A percentile compares a stretch with the other conserved stretches of the same genome.
These are phyloP conservation scores for Hyaloperonospora brassicae DNA, from an alignment of 352 stramenopile genomes.

Conservation along the genomic window DNA sequence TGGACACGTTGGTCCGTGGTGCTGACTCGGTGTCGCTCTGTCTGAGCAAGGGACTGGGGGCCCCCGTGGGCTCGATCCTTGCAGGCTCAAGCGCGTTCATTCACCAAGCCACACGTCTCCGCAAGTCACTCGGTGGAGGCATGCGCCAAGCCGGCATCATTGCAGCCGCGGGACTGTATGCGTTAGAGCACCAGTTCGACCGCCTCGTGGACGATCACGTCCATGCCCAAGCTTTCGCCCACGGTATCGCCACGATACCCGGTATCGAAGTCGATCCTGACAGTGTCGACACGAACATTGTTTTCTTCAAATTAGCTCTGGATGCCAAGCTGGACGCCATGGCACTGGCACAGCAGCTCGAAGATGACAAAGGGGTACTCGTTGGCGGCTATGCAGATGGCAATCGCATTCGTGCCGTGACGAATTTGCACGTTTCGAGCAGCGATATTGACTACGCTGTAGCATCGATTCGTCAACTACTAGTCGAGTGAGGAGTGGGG, in stretches of 20 bases:
- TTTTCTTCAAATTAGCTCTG: conserved; percentile 60
- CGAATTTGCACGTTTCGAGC: conserved; percentile 62
- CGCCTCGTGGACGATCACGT: conserved; percentile 76
- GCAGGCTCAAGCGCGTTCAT: conserved; percentile 88
- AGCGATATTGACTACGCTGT: conserved; percentile 63
- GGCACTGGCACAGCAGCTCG: conserved; percentile 49
- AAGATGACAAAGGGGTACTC: conserved; percentile 61
- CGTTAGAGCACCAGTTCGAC: conserved; percentile 84
- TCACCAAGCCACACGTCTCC: conserved; percentile 75
- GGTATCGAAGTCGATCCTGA: conserved; percentile 54
- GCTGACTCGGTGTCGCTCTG: conserved; percentile 92
- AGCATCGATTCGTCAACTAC: conserved; percentile 41
- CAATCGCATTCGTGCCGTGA: conserved; percentile 57
- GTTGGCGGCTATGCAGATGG: conserved; percentile 56
- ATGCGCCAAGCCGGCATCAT: conserved; percentile 95
- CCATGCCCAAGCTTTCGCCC: conserved; percentile 64
- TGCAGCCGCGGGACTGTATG: conserved; percentile 87
- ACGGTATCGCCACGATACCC: conserved; percentile 52
- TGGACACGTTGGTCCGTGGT: conserved; percentile 67
- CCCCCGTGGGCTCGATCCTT: conserved; percentile 91
- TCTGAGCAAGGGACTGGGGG: conserved; percentile 94
- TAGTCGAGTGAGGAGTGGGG: background rate
- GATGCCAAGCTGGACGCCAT: conserved; percentile 54
- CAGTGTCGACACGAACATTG: conserved; percentile 85
- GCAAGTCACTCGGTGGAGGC: conserved; percentile 95